Evolutionary conservation across 140 eudicot species (phyloP), one percentile per base, ranked within the genome.

Genomic region (Ambrosia hybrid): DNA sequence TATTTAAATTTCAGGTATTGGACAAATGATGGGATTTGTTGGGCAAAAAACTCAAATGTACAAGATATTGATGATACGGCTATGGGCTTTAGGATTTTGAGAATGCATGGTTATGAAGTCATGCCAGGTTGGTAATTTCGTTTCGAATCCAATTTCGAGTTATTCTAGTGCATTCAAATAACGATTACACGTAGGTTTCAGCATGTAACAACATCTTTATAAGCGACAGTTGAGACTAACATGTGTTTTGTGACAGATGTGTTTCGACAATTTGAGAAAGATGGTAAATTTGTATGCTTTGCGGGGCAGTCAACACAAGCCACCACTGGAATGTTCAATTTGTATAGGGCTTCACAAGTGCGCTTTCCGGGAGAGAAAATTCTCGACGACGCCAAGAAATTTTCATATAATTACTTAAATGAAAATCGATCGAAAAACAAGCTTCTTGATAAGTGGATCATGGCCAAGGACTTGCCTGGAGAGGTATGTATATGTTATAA

Each of bases 401-500:
- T 82, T 69, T 85, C 99, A 0, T 70, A 61, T 11, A 73, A 81
- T 0, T 86, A 74, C 51, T 76, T 93, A 62, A 83, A 61, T 41
- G 83, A 86, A 43, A 93, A 88, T 49, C 82, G 86, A 65, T 91
- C 83, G 14, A 69, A 51, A 2, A 84, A 84, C 70, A 83, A 90
- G 73, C 86, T 93, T 7, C 71, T 87, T 15, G 99, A 93, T 76
- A 93, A 93, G 75, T 93, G 99, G 99, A 90, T 88, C 37, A 90
- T 93, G 3, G 71, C 91, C 65, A 90, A 93, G 62, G 99, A 93
- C 73, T 82, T 93, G 55, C 91, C 91, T 0, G 99, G 97, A 3
- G 99, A 93, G 99, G 99, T 93, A 74, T 13, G 3, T 11, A 21
- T 21, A n/a, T n/a, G n/a, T n/a, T n/a, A n/a, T n/a, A n/a, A 21